Percentiles rank a stretch among this genome's conserved stretches.
Evolutionary conservation across 177 flowering plant species (phyloP).

Genomic region (Vitis hybrid): DNA sequence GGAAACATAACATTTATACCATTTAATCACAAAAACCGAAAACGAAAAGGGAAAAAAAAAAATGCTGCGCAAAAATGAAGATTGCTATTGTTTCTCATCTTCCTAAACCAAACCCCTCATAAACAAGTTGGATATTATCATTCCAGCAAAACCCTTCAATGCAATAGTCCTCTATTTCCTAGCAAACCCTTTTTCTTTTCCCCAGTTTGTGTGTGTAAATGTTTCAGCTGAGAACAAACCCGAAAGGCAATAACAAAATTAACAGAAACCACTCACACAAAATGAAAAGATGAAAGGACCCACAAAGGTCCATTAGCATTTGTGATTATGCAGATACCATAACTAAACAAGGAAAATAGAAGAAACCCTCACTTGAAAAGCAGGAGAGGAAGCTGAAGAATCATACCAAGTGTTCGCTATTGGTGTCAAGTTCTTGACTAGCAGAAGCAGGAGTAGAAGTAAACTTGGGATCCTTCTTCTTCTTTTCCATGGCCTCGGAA

Average conservation of each 20-base stretch:
- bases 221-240: too few relatives aligned
- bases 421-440: conserved; percentile 9
- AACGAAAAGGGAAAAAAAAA: too few relatives aligned
- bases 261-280: too few relatives aligned
- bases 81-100: background rate
- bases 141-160: too few relatives aligned
- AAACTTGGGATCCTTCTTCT: conserved; percentile 6
- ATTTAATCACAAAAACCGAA: background rate
- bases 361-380: background rate
- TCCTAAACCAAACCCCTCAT: too few relatives aligned
- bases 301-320: background rate
- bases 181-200: too few relatives aligned
- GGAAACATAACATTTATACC: background rate
- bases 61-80: background rate
- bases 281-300: too few relatives aligned
- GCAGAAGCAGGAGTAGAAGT: background rate
- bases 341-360: background rate
- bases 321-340: background rate
- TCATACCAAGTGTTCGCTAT: conserved; percentile 13
- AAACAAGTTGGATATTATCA: too few relatives aligned
- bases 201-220: too few relatives aligned
- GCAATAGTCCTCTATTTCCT: too few relatives aligned
- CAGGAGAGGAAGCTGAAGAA: background rate
- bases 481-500: conserved; percentile 15
- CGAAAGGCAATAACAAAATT: too few relatives aligned